Evolutionary conservation across 495 filamentous ascomycete genomes (phyloP), one percentile per base, ranked within the genome.

Genomic region (Hyphodiscus hymeniophilus): DNA sequence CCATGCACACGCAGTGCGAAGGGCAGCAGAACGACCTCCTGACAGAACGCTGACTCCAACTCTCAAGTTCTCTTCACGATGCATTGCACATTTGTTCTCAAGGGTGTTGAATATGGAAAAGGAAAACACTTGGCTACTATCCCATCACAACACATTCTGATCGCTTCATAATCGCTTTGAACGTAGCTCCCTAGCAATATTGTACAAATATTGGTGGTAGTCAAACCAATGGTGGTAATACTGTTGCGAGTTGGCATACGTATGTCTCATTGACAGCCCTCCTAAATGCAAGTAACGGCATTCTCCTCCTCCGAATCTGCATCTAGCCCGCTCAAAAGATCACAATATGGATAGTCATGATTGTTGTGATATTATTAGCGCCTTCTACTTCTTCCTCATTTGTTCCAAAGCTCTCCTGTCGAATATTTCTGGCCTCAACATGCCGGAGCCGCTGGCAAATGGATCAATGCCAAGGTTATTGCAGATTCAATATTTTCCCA

Each of bases 401-500:
- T 68, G 26, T 64, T 75, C 40, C 70, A 75, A 51, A 75, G 73
- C 53, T n/a, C 45, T 21, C 68, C 68, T 4, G 30, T 63, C 17
- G 45, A 44, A 2, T 57, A 52, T 46, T 68, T 66, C 51, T 74
- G 68, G 69, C 51, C 53, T 2, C 47, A 58, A 30, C 52, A 50
- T 33, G 34, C 34, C 4, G 34, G 24, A 10, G 6, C n/a, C n/a
- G 20, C 5, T 1, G 60, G 56, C 11, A 56, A 49, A 23, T 60
- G 60, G 44, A 35, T 56, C 22, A 28, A 46, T 28, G 23, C 56
- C 3, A 1, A 49, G 1, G 30, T 61, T 35, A 42, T 55, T 12
- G 48, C 50, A 3, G 41, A 31, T 13, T 40, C 50, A 3, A 64
- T 64, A 13, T 68, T 66, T 41, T 43, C 59, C 1, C 55, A 57